A percentile compares a stretch with the other conserved stretches of the same genome.
These are phyloP conservation scores for Anthostomella pinea DNA, from an alignment of 2,329 filamentous ascomycete species.

Conservation along the genomic window DNA sequence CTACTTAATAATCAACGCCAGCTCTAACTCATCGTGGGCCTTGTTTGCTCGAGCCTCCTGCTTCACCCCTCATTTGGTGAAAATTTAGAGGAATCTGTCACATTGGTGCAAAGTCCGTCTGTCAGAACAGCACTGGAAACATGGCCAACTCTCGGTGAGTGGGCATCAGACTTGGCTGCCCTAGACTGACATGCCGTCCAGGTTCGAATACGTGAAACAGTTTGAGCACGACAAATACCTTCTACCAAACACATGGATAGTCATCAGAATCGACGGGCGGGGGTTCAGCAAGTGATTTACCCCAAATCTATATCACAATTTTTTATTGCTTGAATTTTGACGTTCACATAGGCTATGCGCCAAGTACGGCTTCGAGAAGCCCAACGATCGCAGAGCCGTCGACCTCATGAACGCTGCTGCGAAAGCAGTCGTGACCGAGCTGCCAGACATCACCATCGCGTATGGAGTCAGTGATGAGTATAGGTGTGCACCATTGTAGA, in stretches of 20 bases:
- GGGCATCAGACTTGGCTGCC: not conserved
- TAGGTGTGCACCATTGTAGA: slow-evolving; percentile 47
- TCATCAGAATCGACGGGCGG: slow-evolving; percentile 88
- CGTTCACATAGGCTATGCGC: slow-evolving; percentile 63
- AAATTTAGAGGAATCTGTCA: slow-evolving; percentile 2
- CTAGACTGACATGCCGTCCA: slow-evolving; percentile 36
- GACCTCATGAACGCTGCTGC: slow-evolving; percentile 95
- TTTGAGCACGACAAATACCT: slow-evolving; percentile 83
- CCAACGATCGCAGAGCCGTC: slow-evolving; percentile 83
- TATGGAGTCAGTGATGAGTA: slow-evolving; percentile 97
- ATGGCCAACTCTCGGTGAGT: slow-evolving; percentile 58
- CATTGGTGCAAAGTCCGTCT: not conserved
- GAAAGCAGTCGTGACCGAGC: slow-evolving; percentile 74
- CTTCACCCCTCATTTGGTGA: too few relatives aligned
- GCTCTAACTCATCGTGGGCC: too few relatives aligned
- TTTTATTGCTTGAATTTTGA: slow-evolving; percentile 13
- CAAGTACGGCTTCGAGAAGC: slow-evolving; percentile 84
- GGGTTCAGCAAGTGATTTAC: slow-evolving; percentile 82
- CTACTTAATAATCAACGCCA: too few relatives aligned
- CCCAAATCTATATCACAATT: not conserved
- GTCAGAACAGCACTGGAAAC: not conserved
- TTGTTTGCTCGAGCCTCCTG: too few relatives aligned
- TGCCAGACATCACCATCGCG: slow-evolving; percentile 81
- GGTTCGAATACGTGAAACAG: slow-evolving; percentile 88
- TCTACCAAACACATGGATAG: slow-evolving; percentile 91